Evolutionary conservation across 2,329 filamentous ascomycete genomes (phyloP), one percentile per base, ranked within the genome.

Genomic region (Epichloe gansuensis): DNA sequence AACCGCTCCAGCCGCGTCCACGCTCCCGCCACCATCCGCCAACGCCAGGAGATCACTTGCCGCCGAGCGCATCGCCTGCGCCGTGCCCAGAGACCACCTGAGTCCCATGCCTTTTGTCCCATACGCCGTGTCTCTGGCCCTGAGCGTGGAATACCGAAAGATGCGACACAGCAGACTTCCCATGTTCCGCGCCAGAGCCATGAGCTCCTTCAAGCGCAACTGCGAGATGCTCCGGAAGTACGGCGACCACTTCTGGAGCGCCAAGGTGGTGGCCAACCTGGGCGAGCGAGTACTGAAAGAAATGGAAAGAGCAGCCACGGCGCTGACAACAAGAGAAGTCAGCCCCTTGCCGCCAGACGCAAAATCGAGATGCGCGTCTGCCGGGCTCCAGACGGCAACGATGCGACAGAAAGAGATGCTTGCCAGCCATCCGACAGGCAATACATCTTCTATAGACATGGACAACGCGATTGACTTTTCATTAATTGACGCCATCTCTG

Each of bases 81-180:
- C 77, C n/a, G 72, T 80, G 2, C 71, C 70, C 15, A 69, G 73
- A 5, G 76, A 80, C 45, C 73, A 74, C 17, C 66, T 75, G 13
- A 74, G 74, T 37, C 72, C 78, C 0, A 69, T 82, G 35, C 79
- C 81, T 0, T 76, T 83, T 54, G 71, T 84, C 0, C 80, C 81
- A 0, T 84, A 83, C 53, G 79, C 78, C 0, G 70, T 83, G 0
- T 80, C 80, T 1, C 70, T 85, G 0, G 76, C 81, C 0, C 69
- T 85, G 1, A 81, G 77, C 46, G 78, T 83, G 1, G 76, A 78
- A 12, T 84, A 83, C 57, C 74, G 78, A 45, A 82, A 83, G 60
- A 81, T 83, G 78, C 72, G 80, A 1, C 77, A 82, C 57, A 81
- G 77, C 53, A 74, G 74, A 12, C 66, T 82, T 0, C 75, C 79